Evolutionary conservation across 129 eudicot species (phyloP).

Genomic region (Heracleum sosnowskyi): DNA sequence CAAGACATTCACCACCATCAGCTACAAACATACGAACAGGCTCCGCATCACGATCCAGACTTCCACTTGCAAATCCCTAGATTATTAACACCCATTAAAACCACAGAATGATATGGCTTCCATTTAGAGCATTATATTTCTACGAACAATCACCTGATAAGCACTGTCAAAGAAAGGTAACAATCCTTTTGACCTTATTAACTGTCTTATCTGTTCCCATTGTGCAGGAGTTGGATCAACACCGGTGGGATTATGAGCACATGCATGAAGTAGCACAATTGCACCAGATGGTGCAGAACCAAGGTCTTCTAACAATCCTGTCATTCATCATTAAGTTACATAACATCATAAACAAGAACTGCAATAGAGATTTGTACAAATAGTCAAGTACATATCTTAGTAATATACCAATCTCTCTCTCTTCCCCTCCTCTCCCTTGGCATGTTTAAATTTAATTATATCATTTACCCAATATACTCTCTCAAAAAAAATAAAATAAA

Average conservation of each 20-base stretch:
- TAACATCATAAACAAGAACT: neutral
- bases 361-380: neutral
- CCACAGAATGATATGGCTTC: neutral
- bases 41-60: no score
- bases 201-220: slow-evolving; percentile 78
- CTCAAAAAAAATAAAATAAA: no score
- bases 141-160: slow-evolving; percentile 53
- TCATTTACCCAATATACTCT: neutral
- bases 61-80: slow-evolving; percentile 96
- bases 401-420: neutral
- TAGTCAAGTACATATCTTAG: neutral
- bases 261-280: slow-evolving; percentile 90
- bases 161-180: slow-evolving; percentile 95
- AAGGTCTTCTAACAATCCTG: slow-evolving; percentile 87
- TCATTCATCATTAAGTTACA: slow-evolving; percentile 10
- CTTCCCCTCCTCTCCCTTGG: neutral
- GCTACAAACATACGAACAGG: no score
- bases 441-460: neutral
- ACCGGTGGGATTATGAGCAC: slow-evolving; percentile 98
- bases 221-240: slow-evolving; percentile 86
- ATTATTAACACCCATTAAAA: slow-evolving; percentile 6
- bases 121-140: neutral
- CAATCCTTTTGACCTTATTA: slow-evolving; percentile 73
- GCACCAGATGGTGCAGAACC: slow-evolving; percentile 88
- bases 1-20: no score